These are phyloP conservation scores for Solanum sejunctum DNA, from an alignment of 257 asterid genomes.

Conservation along the genomic window DNA sequence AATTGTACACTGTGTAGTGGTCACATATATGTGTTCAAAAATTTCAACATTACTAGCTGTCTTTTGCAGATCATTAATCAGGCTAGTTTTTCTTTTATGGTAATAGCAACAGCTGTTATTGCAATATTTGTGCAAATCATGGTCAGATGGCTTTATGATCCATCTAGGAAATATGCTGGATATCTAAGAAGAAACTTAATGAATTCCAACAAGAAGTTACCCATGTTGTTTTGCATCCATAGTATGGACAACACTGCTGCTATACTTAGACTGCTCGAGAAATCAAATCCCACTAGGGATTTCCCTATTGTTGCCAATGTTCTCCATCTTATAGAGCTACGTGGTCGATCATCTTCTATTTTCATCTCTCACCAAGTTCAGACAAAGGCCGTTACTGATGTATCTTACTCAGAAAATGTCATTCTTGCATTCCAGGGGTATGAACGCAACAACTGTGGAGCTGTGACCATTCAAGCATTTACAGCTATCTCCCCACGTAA, in stretches of 20 bases:
- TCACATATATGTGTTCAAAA: neutral
- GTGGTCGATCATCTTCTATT: constrained; percentile 9
- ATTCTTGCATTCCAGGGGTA: constrained; percentile 7
- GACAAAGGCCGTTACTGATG: neutral
- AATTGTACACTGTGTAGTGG: neutral
- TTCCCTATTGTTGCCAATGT: constrained; percentile 2
- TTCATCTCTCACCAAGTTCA: constrained; percentile 19
- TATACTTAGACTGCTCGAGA: constrained; percentile 3
- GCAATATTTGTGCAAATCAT: neutral
- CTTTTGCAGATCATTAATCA: neutral
- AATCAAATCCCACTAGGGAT: constrained; percentile 7
- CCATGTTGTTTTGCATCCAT: constrained; percentile 11
- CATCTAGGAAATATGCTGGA: constrained; percentile 13
- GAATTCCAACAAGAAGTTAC: constrained; percentile 5
- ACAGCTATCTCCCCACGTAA: constrained; percentile 15
- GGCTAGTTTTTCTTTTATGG: constrained; percentile 3
- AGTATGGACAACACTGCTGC: constrained; percentile 6
- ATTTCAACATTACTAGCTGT: neutral
- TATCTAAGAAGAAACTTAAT: constrained; percentile 14
- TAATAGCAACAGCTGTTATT: neutral
- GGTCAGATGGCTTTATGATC: constrained; percentile 12
- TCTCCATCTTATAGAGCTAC: constrained; percentile 18
- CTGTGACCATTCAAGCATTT: constrained; percentile 1
- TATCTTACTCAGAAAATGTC: constrained; percentile 10
- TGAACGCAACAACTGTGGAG: constrained; percentile 11